A percentile compares a stretch with the other conserved stretches of the same genome.
phyloP scores from a whole-genome alignment of 1,284 basidiomycete species.

The Ceratobasidium papillatum region DNA sequence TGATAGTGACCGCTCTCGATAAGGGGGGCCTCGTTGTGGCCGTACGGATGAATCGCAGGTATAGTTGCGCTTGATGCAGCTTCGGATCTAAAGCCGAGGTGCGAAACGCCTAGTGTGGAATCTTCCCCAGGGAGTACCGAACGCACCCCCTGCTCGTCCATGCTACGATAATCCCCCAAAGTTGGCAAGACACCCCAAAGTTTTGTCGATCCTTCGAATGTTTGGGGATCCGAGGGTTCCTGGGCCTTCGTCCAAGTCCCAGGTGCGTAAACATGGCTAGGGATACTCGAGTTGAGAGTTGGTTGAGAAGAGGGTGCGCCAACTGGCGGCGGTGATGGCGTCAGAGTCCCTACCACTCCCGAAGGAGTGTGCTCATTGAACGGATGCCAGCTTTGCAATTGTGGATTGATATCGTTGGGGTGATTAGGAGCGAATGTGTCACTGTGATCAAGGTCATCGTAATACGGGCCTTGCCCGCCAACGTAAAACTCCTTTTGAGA shows the following conservation, averaged over 20 bases:
- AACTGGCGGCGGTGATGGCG: neutral
- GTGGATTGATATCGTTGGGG: neutral
- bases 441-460: neutral
- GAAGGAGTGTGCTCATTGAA: constrained; percentile 7
- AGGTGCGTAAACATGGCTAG: constrained; percentile 5
- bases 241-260: constrained; percentile 13
- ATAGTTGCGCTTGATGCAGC: neutral
- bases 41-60: constrained; percentile 12
- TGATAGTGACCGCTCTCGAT: constrained; percentile 14
- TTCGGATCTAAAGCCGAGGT: constrained; percentile 24
- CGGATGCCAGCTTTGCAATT: constrained; percentile 14
- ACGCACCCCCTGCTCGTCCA: neutral
- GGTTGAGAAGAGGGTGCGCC: neutral
- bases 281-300: neutral
- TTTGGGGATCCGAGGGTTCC: neutral
- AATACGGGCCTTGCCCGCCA: neutral
- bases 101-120: constrained; percentile 6
- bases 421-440: neutral
- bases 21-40: neutral
- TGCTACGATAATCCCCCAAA: constrained; percentile 1
- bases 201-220: constrained; percentile 5
- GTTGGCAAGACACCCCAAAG: constrained; percentile 18
- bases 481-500: neutral
- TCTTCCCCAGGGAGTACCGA: constrained; percentile 7
- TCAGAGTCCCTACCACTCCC: neutral